phyloP scores from a whole-genome alignment of 345 rosid species.

The Lumnitzera littorea region DNA sequence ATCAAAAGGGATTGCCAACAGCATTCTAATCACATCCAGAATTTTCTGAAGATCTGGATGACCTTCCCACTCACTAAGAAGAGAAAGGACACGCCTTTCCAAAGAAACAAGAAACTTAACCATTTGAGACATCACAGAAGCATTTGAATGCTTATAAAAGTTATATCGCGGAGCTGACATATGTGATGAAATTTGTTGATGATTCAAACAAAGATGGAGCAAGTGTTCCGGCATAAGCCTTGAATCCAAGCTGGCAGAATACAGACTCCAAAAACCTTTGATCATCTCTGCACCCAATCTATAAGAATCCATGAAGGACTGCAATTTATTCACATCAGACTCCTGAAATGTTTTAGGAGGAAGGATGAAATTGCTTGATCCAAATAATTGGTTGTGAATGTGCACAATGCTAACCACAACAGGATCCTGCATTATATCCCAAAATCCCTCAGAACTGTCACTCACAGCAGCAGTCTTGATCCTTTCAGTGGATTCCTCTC shows the following conservation, averaged over 20 bases:
- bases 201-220: constrained; percentile 64
- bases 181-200: constrained; percentile 35
- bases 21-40: constrained; percentile 58
- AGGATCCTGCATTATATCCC: constrained; percentile 59
- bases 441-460: constrained; percentile 56
- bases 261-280: constrained; percentile 57
- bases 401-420: constrained; percentile 38
- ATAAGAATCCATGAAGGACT: constrained; percentile 58
- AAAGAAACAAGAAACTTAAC: constrained; percentile 52
- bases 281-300: constrained; percentile 62
- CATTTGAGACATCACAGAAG: constrained; percentile 62
- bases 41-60: constrained; percentile 77
- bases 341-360: constrained; percentile 37
- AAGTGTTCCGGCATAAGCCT: constrained; percentile 79
- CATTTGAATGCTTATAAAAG: constrained; percentile 89
- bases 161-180: constrained; percentile 44
- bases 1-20: constrained; percentile 57
- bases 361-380: constrained; percentile 55
- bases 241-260: constrained; percentile 59
- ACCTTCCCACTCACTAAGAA: constrained; percentile 67
- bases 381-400: constrained; percentile 72
- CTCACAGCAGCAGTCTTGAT: constrained; percentile 29
- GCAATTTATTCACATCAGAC: constrained; percentile 52
- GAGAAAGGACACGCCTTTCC: constrained; percentile 31
- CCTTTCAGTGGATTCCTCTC: constrained; percentile 45